A percentile compares a stretch with the other conserved stretches of the same genome.
phyloP scores from a whole-genome alignment of 1,284 basidiomycete genomes.

The Abortiporus biennis region DNA sequence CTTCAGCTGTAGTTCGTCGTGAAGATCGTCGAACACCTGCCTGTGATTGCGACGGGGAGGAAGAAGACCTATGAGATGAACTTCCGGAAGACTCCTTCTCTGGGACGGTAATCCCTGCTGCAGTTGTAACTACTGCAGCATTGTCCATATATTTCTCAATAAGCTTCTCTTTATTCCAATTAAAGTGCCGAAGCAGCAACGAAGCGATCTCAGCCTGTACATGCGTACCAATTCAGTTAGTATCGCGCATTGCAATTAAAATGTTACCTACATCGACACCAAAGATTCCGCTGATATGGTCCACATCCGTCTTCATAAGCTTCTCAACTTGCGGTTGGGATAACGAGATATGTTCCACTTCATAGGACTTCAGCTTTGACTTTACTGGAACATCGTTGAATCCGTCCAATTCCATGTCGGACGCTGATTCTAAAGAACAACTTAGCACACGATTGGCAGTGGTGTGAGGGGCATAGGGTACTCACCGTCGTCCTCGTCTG shows the following conservation, averaged over 20 bases:
- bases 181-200: conserved; percentile 79
- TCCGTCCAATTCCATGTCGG: conserved; percentile 61
- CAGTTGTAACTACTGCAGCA: conserved; percentile 59
- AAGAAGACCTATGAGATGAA: conserved; percentile 14
- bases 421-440: conserved; percentile 31
- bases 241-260: background rate
- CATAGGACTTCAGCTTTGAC: conserved; percentile 62
- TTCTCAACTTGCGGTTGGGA: conserved; percentile 67
- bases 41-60: conserved; percentile 15
- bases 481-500: conserved; percentile 48
- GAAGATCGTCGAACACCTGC: conserved; percentile 29
- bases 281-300: conserved; percentile 81
- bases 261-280: conserved; percentile 61
- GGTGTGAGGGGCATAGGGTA: conserved; percentile 11
- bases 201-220: conserved; percentile 49
- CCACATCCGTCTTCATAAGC: conserved; percentile 72
- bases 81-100: conserved; percentile 18
- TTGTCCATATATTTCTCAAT: conserved; percentile 95
- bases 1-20: conserved; percentile 34
- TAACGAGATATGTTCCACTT: conserved; percentile 76
- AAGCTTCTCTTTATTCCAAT: conserved; percentile 96
- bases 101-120: conserved; percentile 55
- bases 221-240: conserved; percentile 22
- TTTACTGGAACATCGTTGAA: conserved; percentile 47
- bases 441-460: conserved; percentile 13